Evolutionary conservation across 2,329 filamentous ascomycete species (phyloP).

Genomic region (Fusarium sp.): DNA sequence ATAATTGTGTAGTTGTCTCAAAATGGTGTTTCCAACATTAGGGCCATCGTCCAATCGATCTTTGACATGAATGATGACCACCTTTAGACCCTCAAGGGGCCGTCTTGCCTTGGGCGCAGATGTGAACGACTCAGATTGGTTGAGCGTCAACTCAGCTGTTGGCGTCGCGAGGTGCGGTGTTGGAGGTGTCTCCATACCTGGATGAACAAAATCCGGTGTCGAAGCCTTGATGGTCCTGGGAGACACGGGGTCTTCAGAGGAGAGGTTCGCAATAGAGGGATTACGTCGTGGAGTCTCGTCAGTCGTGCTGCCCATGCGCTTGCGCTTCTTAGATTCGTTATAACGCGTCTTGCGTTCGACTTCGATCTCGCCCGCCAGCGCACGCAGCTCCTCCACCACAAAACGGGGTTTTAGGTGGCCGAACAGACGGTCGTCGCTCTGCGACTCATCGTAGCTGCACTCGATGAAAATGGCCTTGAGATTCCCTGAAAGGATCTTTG

Average conservation of each 20-base stretch:
- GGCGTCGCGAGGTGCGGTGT: slow-evolving; percentile 61
- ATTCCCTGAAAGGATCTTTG: slow-evolving; percentile 78
- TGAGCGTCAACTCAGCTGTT: slow-evolving; percentile 58
- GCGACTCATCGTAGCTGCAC: slow-evolving; percentile 89
- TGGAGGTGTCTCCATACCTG: slow-evolving; percentile 53
- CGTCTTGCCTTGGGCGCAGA: slow-evolving; percentile 38
- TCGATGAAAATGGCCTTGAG: slow-evolving; percentile 92
- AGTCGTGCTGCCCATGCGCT: slow-evolving; percentile 59
- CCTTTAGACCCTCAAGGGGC: slow-evolving; percentile 77
- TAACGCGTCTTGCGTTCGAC: slow-evolving; percentile 55
- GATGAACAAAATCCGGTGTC: slow-evolving; percentile 22
- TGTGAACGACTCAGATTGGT: slow-evolving; percentile 49
- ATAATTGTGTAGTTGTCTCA: slow-evolving; percentile 74
- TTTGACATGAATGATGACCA: slow-evolving; percentile 95
- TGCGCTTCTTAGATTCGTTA: slow-evolving; percentile 69
- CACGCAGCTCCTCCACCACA: slow-evolving; percentile 80
- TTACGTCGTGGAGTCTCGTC: slow-evolving; percentile 39
- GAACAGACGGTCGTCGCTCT: slow-evolving; percentile 81
- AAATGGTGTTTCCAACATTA: slow-evolving; percentile 71
- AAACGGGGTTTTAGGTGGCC: slow-evolving; percentile 89
- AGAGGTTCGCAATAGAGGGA: slow-evolving; percentile 34
- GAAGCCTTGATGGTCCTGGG: slow-evolving; percentile 58
- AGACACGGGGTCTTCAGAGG: slow-evolving; percentile 61
- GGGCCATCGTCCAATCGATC: slow-evolving; percentile 81
- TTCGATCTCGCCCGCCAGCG: slow-evolving; percentile 77